Evolutionary conservation across 768 basidiomycete genomes (phyloP).

Genomic region (Rhizopogon rudus): DNA sequence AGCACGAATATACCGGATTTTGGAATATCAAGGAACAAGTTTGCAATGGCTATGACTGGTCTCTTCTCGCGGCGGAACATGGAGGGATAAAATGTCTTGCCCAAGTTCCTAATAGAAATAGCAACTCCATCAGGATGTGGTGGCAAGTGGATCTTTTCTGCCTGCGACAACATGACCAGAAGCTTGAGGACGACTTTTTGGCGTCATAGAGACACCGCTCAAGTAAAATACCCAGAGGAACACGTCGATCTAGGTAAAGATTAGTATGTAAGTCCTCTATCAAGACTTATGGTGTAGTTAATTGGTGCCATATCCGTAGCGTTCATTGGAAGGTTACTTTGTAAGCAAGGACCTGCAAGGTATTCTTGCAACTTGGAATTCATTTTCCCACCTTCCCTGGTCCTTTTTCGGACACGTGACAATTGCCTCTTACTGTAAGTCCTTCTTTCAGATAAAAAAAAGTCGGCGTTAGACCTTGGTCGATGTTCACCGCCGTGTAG

Average conservation of each 20-base stretch:
- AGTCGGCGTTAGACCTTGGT: too few species aligned
- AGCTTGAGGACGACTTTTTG: conserved; percentile 27
- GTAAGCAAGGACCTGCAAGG: too few species aligned
- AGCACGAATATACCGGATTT: conserved; percentile 73
- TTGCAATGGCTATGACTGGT: conserved; percentile 55
- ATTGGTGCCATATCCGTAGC: conserved; percentile 29
- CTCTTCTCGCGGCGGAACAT: conserved; percentile 42
- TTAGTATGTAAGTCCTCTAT: conserved; percentile 50
- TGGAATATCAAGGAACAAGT: conserved; percentile 66
- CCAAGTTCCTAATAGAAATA: conserved; percentile 57
- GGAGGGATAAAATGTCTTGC: conserved; percentile 53
- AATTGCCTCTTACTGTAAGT: too few species aligned
- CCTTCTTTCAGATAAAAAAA: too few species aligned
- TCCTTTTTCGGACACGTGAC: too few species aligned
- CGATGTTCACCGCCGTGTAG: too few species aligned
- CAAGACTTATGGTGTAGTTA: conserved; percentile 69
- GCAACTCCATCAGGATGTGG: conserved; percentile 38
- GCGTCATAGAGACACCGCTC: conserved; percentile 64
- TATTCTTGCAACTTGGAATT: too few species aligned
- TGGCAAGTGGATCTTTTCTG: conserved; percentile 13
- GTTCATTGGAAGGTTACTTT: conserved; percentile 34
- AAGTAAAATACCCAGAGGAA: conserved; percentile 59
- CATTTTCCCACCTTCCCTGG: too few species aligned
- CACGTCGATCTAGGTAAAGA: conserved; percentile 48
- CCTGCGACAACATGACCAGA: conserved; percentile 19